Base-by-base conservation (phyloP, 768 basidiomycete genomes). In the Vishniacozyma victoriae region DNA sequence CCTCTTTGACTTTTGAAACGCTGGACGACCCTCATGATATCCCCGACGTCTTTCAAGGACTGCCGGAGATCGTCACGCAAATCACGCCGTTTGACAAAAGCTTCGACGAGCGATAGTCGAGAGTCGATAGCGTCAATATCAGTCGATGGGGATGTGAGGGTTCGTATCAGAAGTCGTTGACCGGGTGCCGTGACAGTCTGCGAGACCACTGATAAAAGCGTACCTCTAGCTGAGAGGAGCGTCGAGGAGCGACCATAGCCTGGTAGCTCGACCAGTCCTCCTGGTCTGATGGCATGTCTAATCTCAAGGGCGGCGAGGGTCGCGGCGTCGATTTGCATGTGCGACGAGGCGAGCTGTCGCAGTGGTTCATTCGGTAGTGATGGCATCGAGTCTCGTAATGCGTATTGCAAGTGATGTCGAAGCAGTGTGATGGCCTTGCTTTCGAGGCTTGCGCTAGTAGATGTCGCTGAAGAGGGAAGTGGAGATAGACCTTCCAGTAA, bases 291-390 rank as follows among this genome's bases (percentile, higher is more conserved):
- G 7, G 70, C 54, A 46, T 72, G 70, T 16, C 68, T 51, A 25
- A 72, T 64, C 46, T 72, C 70, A 3, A 72, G 53, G 11, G 68
- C 67, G 15, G 64, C 60, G 3, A 72, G 47, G 13, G 70, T 72
- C 4, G 70, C 64, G 11, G 70, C 70, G 40, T 72, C 70, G 37
- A 72, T 70, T 20, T 64, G 67, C 70, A 72, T 70, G 27, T 54
- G 46, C 23, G 44, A 37, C 3, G 44, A 37, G 4, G 40, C 19
- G 16, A 44, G 41, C 35, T 67, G 65, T 13, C 60, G 59, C 44
- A 51, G 55, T 2, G 70, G 61, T 12, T 52, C 39, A 11, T 48
- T 29, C 15, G 46, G 25, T 13, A 72, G 48, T 5, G 42, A 31
- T 14, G 68, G 64, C 62, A 65, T 68, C 1, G 44, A 41, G n/a